Percentiles rank a stretch among this genome's conserved stretches.
These are phyloP conservation scores for Plasmodium coatneyi DNA, from an alignment of 169 alveolate genomes.

Conservation along the genomic window DNA sequence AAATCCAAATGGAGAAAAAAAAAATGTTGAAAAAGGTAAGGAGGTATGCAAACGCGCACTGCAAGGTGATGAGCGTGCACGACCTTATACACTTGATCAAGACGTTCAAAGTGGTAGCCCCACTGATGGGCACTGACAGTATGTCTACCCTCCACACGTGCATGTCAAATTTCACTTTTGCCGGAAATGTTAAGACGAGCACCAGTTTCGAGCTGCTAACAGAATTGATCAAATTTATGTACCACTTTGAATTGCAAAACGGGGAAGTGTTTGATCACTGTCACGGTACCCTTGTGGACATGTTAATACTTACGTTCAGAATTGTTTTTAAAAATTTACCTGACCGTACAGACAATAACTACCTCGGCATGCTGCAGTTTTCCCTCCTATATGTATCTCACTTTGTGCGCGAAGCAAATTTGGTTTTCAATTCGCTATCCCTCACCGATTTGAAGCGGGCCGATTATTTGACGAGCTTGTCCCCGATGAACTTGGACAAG, in stretches of 20 bases:
- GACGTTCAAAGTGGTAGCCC: slow-evolving; percentile 23
- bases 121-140: neutral
- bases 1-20: slow-evolving; percentile 13
- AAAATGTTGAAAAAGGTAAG: neutral
- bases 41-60: neutral
- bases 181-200: slow-evolving; percentile 9
- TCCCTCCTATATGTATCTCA: slow-evolving; percentile 36
- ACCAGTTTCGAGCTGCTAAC: slow-evolving; percentile 33
- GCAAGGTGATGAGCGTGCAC: slow-evolving; percentile 1
- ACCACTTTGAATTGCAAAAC: slow-evolving; percentile 35
- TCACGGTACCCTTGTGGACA: neutral
- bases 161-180: neutral
- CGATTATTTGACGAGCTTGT: neutral
- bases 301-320: neutral
- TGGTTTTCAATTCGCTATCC: slow-evolving; percentile 1
- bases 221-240: slow-evolving; percentile 39
- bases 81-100: slow-evolving; percentile 40
- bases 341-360: slow-evolving; percentile 35
- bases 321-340: slow-evolving; percentile 18
- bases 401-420: slow-evolving; percentile 14
- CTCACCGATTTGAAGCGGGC: neutral
- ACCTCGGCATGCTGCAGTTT: slow-evolving; percentile 56
- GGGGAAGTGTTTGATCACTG: slow-evolving; percentile 1
- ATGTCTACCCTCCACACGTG: neutral
- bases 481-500: slow-evolving; percentile 25